Evolutionary conservation across 495 filamentous ascomycete species (phyloP), one percentile per base, ranked within the genome.

Genomic region (Aspergillus sparsus): DNA sequence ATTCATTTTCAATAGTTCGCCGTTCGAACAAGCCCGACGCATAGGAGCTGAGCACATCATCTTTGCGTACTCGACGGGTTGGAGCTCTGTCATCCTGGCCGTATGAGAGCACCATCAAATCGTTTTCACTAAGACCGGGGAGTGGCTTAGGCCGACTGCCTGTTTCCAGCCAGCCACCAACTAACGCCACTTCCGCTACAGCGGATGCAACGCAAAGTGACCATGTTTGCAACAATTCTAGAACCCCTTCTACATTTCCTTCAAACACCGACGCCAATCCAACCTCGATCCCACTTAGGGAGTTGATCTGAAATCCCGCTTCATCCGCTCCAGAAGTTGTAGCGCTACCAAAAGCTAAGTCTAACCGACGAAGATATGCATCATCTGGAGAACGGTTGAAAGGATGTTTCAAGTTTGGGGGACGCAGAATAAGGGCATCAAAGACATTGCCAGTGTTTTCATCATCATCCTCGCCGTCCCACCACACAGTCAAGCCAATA

Each of bases 401-500:
- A 7, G 65, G 66, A 7, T 60, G 32, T 5, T 72, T 62, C 11
- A 64, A 61, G n/a, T 62, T 64, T 39, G 65, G 67, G 13, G 69
- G 69, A 32, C 70, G 72, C 41, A 64, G 51, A 55, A 73, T 71
- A 37, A 69, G 58, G 31, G 63, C 69, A 21, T 61, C 64, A 16
- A 73, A 62, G 33, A 45, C 53, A 7, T 49, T 44, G 32, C 66
- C 65, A 0, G 70, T 57, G 13, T 68, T 68, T 10, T 67, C 70
- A 15, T 87, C 70, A 15, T 87, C 80, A 53, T 87, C 85, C 13
- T 89, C 83, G 37, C 92, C 89, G 69, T 92, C 86, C 91, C 92
- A 95, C 92, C 92, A 97, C 0, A 87, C 85, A 9, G 91, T 88
- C 47, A 96, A 72, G 5, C 85, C 87, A 50, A 95, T 72, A 2